Conservation (phyloP, 345 rosid genomes). For the Melaleuca alternifolia region DNA sequence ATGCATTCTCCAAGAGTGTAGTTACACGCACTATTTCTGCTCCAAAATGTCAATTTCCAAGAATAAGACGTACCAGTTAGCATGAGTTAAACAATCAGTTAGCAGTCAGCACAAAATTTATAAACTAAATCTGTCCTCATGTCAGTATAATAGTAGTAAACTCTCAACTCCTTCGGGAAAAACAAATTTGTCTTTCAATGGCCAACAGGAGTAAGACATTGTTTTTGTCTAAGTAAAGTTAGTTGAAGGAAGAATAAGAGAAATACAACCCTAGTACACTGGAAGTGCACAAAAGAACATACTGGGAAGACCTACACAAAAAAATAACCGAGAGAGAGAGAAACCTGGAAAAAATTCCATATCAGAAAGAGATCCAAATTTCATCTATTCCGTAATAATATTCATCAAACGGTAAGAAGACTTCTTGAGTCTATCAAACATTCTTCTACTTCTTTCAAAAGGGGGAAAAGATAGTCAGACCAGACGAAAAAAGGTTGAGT, state of each 20-base stretch:
- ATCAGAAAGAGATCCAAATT: background rate
- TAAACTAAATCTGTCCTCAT: constrained; percentile 29
- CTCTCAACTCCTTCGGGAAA: constrained; percentile 15
- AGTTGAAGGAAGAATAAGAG: background rate
- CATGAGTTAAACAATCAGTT: constrained; percentile 58
- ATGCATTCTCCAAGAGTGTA: constrained; percentile 97
- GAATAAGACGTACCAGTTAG: constrained; percentile 94
- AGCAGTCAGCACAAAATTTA: constrained; percentile 51
- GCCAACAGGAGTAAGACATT: background rate
- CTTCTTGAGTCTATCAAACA: background rate
- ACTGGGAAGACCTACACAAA: background rate
- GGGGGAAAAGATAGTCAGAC: background rate
- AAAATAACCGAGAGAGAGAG: background rate
- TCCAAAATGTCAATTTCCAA: constrained; percentile 96
- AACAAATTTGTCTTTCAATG: background rate
- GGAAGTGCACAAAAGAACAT: background rate
- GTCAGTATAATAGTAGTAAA: constrained; percentile 50
- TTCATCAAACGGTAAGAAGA: background rate
- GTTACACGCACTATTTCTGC: constrained; percentile 99
- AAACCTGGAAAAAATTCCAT: background rate
- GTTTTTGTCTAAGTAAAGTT: background rate
- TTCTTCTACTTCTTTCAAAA: background rate
- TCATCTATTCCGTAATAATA: background rate
- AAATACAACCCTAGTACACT: background rate
- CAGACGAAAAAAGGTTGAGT: background rate